Base-by-base conservation (phyloP, 106 monocot species). In the Gastrodia elata region DNA sequence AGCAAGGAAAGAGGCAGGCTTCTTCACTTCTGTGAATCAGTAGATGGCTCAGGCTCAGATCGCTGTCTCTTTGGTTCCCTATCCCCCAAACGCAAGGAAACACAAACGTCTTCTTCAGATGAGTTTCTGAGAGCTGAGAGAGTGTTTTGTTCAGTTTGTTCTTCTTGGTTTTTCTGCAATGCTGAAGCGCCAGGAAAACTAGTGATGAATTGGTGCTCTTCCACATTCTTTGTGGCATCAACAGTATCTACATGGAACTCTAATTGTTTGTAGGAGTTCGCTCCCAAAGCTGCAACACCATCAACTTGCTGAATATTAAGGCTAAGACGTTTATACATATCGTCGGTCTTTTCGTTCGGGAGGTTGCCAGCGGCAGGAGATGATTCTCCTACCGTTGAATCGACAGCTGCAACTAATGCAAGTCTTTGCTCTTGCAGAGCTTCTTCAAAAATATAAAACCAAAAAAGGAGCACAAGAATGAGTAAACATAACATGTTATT, bases 161-260 rank as follows among this genome's bases (percentile, higher is more conserved):
- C 75, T 36, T 78, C 86, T 55, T 80, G 74, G 35, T 75, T 75
- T 13, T 44, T 37, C 10, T 71, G 84, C 25, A 86, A 39, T 1
- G 94, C 88, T 34, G 83, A 85, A 76, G 77, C 76, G 32, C 75
- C 77, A 20, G 75, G 83, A 27, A 93, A 85, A 77, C 78, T 91
- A 18, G 89, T 81, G 38, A 95, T 89, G 78, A 95, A 95, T 75
- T 87, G 95, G 44, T 78, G 87, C 74, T 96, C 92, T 77, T 92
- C 95, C 70, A 89, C 78, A 52, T 83, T 84, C 39, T 68, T 81
- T 8, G 39, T 70, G 22, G 58, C 77, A 1, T 76, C 77, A 20
- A 72, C 67, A 3, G 80, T 73, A 39, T 83, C 91, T 8, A 82
- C 76, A 38, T 84, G 83, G 44, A 77, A 79, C 24, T 82, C 87